Base-by-base conservation (phyloP, 139 green algal genomes). In the Chlamydomonas applanata region DNA sequence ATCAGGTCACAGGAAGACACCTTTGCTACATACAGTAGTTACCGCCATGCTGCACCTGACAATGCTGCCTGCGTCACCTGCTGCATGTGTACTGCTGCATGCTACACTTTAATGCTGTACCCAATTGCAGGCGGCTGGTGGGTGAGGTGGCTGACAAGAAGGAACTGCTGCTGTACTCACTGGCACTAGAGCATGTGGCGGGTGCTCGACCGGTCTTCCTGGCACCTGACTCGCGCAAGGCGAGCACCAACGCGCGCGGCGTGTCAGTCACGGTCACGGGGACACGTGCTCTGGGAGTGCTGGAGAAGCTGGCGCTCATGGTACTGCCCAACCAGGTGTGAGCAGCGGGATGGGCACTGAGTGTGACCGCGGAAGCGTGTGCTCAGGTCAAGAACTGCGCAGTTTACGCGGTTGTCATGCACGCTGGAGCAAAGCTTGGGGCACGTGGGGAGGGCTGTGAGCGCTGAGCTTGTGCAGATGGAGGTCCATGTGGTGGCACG, bases 261-360 rank as follows among this genome's bases (percentile, higher is more conserved):
- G 80, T 86, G 45, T 20, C 30, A 14, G 61, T 79, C 22, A 49
- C 7, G 7, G 64, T 86, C 3, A 70, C 63, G 17, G 80, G 76
- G 3, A 33, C 77, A 19, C 33, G 14, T 0, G 36, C 27, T 16
- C 73, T 76, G 25, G 20, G 45, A 33, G 80, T 86, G 59, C 36
- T 86, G 53, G 81, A 86, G 46, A 82, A 83, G 69, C 76, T 86
- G 13, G 44, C 81, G 0, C 54, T 83, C 73, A 59, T 86, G 49
- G 14, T 86, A 4, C 73, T 86, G 52, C 81, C 81, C n/a, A 86
- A 76, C 76, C 81, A 86, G 73, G 65, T 73, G 73, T 27, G 72
- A 5, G 14, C 52, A n/a, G 69, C 46, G 30, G 13, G 16, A 22
- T 40, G 13, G 24, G 7, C 29, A 24, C 13, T 27, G 25, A 3